phyloP scores from a whole-genome alignment of 2,329 filamentous ascomycete species.

The Trichoderma hamatum region DNA sequence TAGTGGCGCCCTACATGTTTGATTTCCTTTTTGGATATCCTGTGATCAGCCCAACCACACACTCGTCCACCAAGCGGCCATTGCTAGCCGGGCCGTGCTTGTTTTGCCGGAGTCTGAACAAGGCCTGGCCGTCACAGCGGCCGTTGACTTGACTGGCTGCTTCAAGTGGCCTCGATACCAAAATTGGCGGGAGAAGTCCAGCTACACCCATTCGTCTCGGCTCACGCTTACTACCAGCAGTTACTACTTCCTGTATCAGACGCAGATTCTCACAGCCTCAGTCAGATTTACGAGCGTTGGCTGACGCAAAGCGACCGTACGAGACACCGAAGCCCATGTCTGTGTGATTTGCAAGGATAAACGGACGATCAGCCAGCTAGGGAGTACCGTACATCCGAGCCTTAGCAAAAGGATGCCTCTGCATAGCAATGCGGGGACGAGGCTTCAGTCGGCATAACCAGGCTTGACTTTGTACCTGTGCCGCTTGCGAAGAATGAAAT shows the following conservation, averaged over 20 bases:
- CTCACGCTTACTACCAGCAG: not conserved
- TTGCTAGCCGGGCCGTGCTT: not conserved
- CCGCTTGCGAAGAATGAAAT: not conserved
- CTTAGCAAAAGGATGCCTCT: conserved; percentile 16
- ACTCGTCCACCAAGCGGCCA: not conserved
- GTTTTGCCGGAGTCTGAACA: not conserved
- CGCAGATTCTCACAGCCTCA: not conserved
- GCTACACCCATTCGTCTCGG: not conserved
- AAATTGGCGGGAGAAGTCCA: not conserved
- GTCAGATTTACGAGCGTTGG: conserved; percentile 1
- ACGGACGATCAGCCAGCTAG: conserved; percentile 13
- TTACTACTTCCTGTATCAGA: not conserved
- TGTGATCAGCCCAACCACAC: conserved; percentile 20
- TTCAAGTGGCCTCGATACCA: not conserved
- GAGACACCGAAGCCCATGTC: conserved; percentile 4
- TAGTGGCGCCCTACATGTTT: conserved; percentile 21
- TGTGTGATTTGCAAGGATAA: conserved; percentile 10
- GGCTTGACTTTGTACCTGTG: not conserved
- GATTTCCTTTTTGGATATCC: conserved; percentile 18
- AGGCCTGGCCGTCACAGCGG: not conserved
- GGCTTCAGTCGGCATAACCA: conserved; percentile 24
- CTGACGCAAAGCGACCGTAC: conserved; percentile 16
- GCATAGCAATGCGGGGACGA: conserved; percentile 24
- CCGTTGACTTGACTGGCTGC: not conserved
- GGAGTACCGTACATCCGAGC: not conserved